Evolutionary conservation across 2,329 filamentous ascomycete species (phyloP).

Genomic region (Penicillium sp.): DNA sequence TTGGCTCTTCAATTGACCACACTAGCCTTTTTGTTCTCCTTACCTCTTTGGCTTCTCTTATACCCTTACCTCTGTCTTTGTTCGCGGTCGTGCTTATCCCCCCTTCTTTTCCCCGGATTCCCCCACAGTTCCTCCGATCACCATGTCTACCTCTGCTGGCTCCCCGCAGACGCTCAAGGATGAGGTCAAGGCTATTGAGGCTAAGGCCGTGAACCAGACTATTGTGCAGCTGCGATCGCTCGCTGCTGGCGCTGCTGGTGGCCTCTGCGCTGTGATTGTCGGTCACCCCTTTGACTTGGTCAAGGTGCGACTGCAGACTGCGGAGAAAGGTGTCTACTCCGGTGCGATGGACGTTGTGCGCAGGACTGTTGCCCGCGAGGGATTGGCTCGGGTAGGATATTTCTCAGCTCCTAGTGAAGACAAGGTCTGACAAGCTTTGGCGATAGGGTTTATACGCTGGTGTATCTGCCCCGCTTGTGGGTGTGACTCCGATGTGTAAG

Average conservation of each 20-base stretch:
- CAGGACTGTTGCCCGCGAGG: conserved; percentile 85
- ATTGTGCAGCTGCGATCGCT: conserved; percentile 74
- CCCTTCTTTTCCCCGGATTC: conserved; percentile 7
- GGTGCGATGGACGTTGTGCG: conserved; percentile 88
- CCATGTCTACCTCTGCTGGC: conserved; percentile 33
- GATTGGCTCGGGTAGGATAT: conserved; percentile 58
- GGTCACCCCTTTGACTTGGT: conserved; percentile 97
- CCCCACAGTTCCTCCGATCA: conserved; percentile 13
- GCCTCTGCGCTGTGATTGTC: conserved; percentile 88
- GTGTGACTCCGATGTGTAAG: conserved; percentile 98
- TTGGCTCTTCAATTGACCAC: conserved; percentile 4
- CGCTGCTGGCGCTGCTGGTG: conserved; percentile 86
- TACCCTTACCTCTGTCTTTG: conserved; percentile 1
- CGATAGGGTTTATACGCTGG: conserved; percentile 84
- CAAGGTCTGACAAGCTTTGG: neutral
- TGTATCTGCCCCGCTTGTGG: conserved; percentile 89
- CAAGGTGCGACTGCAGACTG: conserved; percentile 95
- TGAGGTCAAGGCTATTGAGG: conserved; percentile 27
- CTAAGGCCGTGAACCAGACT: conserved; percentile 43
- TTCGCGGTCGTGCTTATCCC: neutral
- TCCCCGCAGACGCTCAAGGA: conserved; percentile 32
- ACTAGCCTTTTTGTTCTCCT: conserved; percentile 3
- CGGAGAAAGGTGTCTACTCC: conserved; percentile 87
- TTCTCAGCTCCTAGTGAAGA: neutral
- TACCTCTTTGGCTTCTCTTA: conserved; percentile 1